These are phyloP conservation scores for Globisporangium irregulare DNA, from an alignment of 352 stramenopile species.

Conservation along the genomic window DNA sequence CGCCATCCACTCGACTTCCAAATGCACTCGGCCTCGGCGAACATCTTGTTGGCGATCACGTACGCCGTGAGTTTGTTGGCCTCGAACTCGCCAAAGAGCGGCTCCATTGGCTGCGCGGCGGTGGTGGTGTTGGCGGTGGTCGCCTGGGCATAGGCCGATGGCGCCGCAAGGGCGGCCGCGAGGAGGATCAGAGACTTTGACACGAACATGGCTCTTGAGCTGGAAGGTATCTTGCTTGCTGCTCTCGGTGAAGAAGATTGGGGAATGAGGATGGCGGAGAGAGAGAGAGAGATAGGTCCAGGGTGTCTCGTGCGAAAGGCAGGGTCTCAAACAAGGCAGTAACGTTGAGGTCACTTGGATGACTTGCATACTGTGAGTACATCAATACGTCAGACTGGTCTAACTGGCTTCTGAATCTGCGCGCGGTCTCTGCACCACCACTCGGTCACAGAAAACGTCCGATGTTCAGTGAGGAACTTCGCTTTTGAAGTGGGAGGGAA, in stretches of 20 bases:
- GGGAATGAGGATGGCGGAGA: background rate
- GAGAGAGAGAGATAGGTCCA: background rate
- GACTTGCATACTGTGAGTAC: background rate
- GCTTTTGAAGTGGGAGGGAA: background rate
- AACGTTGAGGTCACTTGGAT: background rate
- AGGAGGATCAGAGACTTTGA: slow-evolving; percentile 19
- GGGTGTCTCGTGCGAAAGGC: background rate
- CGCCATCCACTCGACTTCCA: slow-evolving; percentile 26
- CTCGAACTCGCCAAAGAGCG: slow-evolving; percentile 24
- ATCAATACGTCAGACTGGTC: background rate
- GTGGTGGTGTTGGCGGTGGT: background rate
- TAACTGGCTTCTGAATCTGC: background rate
- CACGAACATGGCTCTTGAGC: slow-evolving; percentile 20
- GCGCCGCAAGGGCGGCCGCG: slow-evolving; percentile 2
- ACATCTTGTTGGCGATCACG: slow-evolving; percentile 23
- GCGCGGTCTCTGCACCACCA: background rate
- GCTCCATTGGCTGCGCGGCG: slow-evolving; percentile 4
- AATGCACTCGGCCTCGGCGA: slow-evolving; percentile 28
- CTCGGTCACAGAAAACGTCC: background rate
- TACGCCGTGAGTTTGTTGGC: slow-evolving; percentile 20
- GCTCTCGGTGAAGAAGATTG: background rate
- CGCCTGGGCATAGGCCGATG: slow-evolving; percentile 2
- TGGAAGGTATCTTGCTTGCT: slow-evolving; percentile 1
- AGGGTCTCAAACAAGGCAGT: background rate
- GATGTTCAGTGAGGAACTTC: background rate